These are phyloP conservation scores for Yarrowia deformans DNA, from an alignment of 805 yeast genomes.

Conservation along the genomic window DNA sequence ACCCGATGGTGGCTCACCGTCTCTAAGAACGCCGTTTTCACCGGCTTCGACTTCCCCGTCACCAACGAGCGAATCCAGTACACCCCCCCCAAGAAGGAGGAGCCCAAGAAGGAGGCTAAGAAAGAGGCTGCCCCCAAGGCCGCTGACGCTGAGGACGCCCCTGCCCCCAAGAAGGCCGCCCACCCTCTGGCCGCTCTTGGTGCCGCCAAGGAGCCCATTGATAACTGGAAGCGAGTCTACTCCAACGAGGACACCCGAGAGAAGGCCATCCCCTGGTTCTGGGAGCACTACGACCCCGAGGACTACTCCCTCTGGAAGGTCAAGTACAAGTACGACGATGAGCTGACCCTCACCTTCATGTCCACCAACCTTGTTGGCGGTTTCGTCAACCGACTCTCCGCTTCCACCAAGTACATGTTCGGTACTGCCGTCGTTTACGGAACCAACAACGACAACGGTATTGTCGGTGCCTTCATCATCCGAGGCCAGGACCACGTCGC, in stretches of 20 bases:
- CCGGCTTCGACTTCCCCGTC: slow-evolving; percentile 60
- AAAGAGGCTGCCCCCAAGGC: slow-evolving; percentile 54
- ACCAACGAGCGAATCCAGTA: slow-evolving; percentile 70
- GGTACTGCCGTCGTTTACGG: slow-evolving; percentile 96
- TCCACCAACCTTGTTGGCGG: slow-evolving; percentile 98
- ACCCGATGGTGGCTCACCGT: slow-evolving; percentile 77
- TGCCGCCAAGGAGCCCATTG: slow-evolving; percentile 71
- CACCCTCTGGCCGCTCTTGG: slow-evolving; percentile 92
- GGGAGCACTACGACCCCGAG: slow-evolving; percentile 89
- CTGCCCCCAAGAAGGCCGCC: slow-evolving; percentile 73
- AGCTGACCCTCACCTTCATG: slow-evolving; percentile 96
- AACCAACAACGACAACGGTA: slow-evolving; percentile 98
- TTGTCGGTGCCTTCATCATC: slow-evolving; percentile 90
- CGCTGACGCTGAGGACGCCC: slow-evolving; percentile 51
- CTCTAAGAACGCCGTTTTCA: slow-evolving; percentile 55
- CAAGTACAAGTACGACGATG: slow-evolving; percentile 97
- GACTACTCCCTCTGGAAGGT: slow-evolving; percentile 97
- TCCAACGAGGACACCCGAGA: slow-evolving; percentile 97
- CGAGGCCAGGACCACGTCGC: slow-evolving; percentile 93
- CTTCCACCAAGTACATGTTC: slow-evolving; percentile 91
- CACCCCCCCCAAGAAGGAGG: slow-evolving; percentile 79
- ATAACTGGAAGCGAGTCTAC: slow-evolving; percentile 96
- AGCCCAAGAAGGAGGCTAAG: slow-evolving; percentile 56
- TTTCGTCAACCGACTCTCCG: slow-evolving; percentile 93
- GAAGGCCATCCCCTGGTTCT: slow-evolving; percentile 96